These are phyloP conservation scores for Mycena vitilis DNA, from an alignment of 768 basidiomycete species.

Conservation along the genomic window DNA sequence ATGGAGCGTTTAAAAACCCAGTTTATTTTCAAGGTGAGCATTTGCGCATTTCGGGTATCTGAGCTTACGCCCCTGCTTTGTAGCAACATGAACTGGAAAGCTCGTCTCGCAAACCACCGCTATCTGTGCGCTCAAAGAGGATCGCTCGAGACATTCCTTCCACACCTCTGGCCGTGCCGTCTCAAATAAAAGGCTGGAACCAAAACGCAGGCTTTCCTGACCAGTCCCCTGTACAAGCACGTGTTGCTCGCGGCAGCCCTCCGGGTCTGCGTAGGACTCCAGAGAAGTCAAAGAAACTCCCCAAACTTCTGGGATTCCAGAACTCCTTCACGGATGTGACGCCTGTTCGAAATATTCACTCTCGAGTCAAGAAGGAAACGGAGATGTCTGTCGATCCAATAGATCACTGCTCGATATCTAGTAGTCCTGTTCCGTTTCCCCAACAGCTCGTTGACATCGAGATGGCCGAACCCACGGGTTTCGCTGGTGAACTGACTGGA, in stretches of 20 bases:
- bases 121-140: conserved; percentile 58
- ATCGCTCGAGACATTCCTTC: conserved; percentile 50
- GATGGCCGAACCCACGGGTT: conserved; percentile 36
- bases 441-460: conserved; percentile 32
- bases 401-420: conserved; percentile 33
- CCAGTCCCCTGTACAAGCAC: conserved; percentile 48
- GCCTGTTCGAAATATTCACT: conserved; percentile 45
- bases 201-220: conserved; percentile 39
- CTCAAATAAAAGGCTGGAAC: conserved; percentile 54
- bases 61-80: conserved; percentile 22
- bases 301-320: conserved; percentile 63
- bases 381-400: not conserved
- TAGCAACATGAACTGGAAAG: conserved; percentile 80
- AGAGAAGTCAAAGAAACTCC: conserved; percentile 46
- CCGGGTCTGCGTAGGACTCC: conserved; percentile 46
- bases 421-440: conserved; percentile 37
- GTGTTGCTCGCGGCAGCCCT: conserved; percentile 39
- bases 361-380: conserved; percentile 26
- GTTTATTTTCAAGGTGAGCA: conserved; percentile 72
- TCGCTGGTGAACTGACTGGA: conserved; percentile 22
- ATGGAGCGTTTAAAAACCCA: conserved; percentile 78
- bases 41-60: conserved; percentile 13
- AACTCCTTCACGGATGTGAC: conserved; percentile 62
- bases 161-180: conserved; percentile 53
- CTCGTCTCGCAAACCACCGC: conserved; percentile 60